Percentiles rank a stretch among this genome's conserved stretches.
Evolutionary conservation across 495 filamentous ascomycete genomes (phyloP).

Genomic region (Podospora conica): DNA sequence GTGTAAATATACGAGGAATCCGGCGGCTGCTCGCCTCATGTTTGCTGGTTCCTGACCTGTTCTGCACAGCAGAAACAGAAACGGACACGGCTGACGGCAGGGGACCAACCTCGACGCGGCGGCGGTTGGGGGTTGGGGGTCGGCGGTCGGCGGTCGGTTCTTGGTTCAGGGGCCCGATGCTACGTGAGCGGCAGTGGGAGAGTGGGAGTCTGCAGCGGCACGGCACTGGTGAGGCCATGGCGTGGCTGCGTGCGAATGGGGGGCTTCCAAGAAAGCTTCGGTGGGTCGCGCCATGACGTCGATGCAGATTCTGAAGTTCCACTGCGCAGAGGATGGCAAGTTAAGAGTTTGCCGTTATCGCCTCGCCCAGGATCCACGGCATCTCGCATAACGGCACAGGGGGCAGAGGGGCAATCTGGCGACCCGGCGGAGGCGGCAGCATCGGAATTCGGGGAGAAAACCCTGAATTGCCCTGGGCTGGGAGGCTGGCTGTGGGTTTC

Average conservation of each 20-base stretch:
- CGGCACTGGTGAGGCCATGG: no score
- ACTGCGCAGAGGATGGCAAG: no score
- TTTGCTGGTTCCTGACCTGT: background rate
- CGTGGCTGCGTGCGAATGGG: no score
- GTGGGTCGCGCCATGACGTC: background rate
- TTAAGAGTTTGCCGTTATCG: background rate
- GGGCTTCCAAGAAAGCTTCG: background rate
- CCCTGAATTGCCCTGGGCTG: background rate
- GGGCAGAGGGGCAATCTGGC: background rate
- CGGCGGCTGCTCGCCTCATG: background rate
- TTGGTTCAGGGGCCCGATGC: background rate
- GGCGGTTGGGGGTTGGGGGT: no score
- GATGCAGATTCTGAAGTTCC: background rate
- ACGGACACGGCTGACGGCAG: background rate
- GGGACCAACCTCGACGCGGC: no score
- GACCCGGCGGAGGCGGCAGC: background rate
- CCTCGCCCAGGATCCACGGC: background rate
- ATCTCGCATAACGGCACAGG: slow-evolving; percentile 5
- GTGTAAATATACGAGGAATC: background rate
- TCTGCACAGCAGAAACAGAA: no score
- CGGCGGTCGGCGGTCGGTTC: no score
- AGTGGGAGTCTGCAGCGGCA: no score
- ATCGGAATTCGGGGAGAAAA: background rate
- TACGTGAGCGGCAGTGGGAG: background rate
- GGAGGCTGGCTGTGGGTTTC: background rate